These are phyloP conservation scores for Paramecium caudatum DNA, from an alignment of 73 alveolate genomes.

Conservation along the genomic window DNA sequence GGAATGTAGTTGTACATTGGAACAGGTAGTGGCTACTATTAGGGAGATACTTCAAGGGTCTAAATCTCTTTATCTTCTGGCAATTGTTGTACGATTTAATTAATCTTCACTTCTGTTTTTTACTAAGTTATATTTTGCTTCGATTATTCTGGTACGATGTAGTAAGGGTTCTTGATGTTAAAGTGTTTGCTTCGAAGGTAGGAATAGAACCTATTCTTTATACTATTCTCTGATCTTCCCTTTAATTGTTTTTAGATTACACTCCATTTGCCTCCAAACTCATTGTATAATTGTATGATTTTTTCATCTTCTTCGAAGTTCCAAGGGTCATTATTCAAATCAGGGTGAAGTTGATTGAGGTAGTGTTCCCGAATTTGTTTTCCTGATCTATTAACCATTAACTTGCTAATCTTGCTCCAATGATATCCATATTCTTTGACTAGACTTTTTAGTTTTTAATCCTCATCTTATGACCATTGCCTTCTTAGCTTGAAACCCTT, in stretches of 20 bases:
- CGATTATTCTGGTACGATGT: conserved; percentile 54
- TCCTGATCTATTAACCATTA: conserved; percentile 3
- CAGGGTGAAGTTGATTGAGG: conserved; percentile 13
- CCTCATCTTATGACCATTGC: conserved; percentile 75
- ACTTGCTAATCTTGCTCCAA: conserved; percentile 38
- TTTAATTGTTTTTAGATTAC: conserved; percentile 88
- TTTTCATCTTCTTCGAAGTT: neutral
- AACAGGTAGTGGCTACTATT: neutral
- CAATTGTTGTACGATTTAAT: neutral
- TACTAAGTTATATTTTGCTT: neutral
- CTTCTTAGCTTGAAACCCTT: conserved; percentile 72
- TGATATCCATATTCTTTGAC: neutral
- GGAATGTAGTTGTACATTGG: neutral
- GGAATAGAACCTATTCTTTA: conserved; percentile 92
- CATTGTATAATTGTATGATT: conserved; percentile 58
- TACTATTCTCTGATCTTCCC: conserved; percentile 96
- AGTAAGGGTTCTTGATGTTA: conserved; percentile 64
- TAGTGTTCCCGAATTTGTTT: conserved; percentile 1
- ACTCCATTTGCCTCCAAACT: conserved; percentile 95
- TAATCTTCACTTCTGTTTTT: neutral
- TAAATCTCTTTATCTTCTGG: neutral
- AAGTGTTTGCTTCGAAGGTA: conserved; percentile 67
- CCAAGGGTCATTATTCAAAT: conserved; percentile 6
- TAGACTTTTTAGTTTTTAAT: conserved; percentile 21
- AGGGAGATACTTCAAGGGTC: neutral